Conservation (phyloP, 129 eudicot genomes). For the Artemisia argyi region DNA sequence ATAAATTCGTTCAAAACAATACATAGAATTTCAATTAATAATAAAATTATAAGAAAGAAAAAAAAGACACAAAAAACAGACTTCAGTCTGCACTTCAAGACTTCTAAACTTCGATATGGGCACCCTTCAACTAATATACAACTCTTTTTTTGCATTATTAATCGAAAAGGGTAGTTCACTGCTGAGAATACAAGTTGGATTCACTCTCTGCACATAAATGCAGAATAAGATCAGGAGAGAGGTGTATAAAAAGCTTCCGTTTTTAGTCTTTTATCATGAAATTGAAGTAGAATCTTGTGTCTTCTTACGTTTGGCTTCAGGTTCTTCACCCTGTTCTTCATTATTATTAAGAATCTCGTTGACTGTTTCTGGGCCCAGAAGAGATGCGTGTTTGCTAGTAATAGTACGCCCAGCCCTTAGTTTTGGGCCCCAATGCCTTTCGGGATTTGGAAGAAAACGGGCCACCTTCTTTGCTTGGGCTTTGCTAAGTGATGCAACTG, state of each 20-base stretch:
- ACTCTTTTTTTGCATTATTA: slow-evolving; percentile 23
- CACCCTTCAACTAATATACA: slow-evolving; percentile 29
- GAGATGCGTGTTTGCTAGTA: slow-evolving; percentile 86
- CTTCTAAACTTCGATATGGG: slow-evolving; percentile 27
- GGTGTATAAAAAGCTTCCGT: slow-evolving; percentile 7
- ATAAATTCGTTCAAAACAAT: slow-evolving; percentile 10
- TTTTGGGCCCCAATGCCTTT: slow-evolving; percentile 97
- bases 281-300: slow-evolving; percentile 58
- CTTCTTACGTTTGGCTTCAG: slow-evolving; percentile 85
- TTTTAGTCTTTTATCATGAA: slow-evolving; percentile 39
- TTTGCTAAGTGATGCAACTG: slow-evolving; percentile 89
- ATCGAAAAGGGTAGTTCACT: slow-evolving; percentile 20
- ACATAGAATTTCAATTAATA: slow-evolving; percentile 4
- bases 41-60: background rate
- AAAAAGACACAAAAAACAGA: background rate
- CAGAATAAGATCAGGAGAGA: slow-evolving; percentile 38
- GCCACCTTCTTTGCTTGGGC: slow-evolving; percentile 97
- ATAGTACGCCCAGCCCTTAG: slow-evolving; percentile 89
- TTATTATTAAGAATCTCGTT: slow-evolving; percentile 46
- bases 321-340: slow-evolving; percentile 55
- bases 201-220: slow-evolving; percentile 52
- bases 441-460: slow-evolving; percentile 94
- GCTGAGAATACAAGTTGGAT: slow-evolving; percentile 32
- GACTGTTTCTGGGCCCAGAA: slow-evolving; percentile 67
- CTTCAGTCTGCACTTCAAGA: slow-evolving; percentile 27